These are phyloP conservation scores for Lentinula detonsa DNA, from an alignment of 768 basidiomycete genomes.

Conservation along the genomic window DNA sequence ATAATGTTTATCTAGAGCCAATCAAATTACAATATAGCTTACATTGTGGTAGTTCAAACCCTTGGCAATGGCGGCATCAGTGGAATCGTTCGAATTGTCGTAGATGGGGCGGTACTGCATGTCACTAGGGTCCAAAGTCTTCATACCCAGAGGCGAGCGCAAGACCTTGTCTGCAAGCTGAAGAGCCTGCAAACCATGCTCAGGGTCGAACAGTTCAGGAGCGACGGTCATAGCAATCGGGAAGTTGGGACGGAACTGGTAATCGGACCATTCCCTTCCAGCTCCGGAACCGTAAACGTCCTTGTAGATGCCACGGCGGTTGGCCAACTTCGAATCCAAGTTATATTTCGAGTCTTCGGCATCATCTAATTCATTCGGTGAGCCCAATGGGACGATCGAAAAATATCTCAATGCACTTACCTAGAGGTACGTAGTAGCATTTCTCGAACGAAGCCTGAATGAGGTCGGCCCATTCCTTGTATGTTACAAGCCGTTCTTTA, in stretches of 20 bases:
- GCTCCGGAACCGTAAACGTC: conserved; percentile 89
- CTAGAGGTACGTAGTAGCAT: conserved; percentile 82
- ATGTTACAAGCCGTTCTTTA: conserved; percentile 64
- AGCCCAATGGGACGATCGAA: not conserved
- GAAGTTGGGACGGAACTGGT: conserved; percentile 91
- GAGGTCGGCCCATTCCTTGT: conserved; percentile 84
- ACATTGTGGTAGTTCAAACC: conserved; percentile 95
- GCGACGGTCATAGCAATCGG: conserved; percentile 96
- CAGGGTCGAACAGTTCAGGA: conserved; percentile 84
- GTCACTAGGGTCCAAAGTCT: conserved; percentile 86
- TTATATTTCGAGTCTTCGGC: conserved; percentile 65
- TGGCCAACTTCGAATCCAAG: conserved; percentile 64
- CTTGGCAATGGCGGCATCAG: conserved; percentile 81
- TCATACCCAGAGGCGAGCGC: conserved; percentile 92
- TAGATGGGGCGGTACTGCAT: conserved; percentile 87
- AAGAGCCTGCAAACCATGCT: conserved; percentile 75
- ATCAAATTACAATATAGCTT: conserved; percentile 14
- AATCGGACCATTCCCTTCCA: conserved; percentile 93
- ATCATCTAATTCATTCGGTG: conserved; percentile 37
- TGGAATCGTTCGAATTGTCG: conserved; percentile 89
- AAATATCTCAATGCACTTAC: conserved; percentile 32
- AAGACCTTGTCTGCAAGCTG: conserved; percentile 75
- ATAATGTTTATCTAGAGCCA: conserved; percentile 8
- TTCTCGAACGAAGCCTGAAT: conserved; percentile 86
- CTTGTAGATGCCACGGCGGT: conserved; percentile 96